Base-by-base conservation (phyloP, 2,329 filamentous ascomycete genomes). In the Fusarium sp. region DNA sequence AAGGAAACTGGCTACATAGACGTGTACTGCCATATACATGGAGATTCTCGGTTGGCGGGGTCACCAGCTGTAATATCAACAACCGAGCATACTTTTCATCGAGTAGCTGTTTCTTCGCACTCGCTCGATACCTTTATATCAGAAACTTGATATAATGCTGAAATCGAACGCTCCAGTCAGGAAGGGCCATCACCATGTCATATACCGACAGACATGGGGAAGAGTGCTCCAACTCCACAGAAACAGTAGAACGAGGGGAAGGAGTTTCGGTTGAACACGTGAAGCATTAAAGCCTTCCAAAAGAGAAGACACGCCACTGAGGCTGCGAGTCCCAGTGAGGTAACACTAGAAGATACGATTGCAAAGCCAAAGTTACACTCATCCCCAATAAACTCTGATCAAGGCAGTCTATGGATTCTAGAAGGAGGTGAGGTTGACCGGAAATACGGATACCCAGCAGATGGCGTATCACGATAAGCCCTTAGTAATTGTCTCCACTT, bases 401-500 rank as follows among this genome's bases (percentile, higher is more conserved):
- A 29, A 46, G 27, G 44, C 44, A n/a, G 6, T 6, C 9, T 52
- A 18, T 27, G 15, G 29, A 24, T 53, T 53, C 24, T 53, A 43
- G 32, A 52, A 53, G 9, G 18, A 53, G 50, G 18, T 42, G 24
- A 52, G 50, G 50, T 27, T 22, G 16, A 30, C 20, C 63, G 63
- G 63, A 66, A 66, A 66, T 66, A 66, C 63, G 63, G 62, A 66
- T 62, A 50, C 32, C 49, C 16, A 24, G n/a, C 32, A 52, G 22
- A 40, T 20, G 34, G 24, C 32, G 32, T 53, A 42, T 53, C 47
- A n/a, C 25, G 18, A 32, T 59, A 25, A 57, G 62, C 57, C 54
- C 61, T 70, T 73, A 65, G 63, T 68, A 62, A 75, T 65, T 44
- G 20, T 18, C 58, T 14, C 52, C 63, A 63, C 49, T 63, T 63